phyloP scores from a whole-genome alignment of 192 early-diverging fungal genomes.

The Umbelopsis sp. region DNA sequence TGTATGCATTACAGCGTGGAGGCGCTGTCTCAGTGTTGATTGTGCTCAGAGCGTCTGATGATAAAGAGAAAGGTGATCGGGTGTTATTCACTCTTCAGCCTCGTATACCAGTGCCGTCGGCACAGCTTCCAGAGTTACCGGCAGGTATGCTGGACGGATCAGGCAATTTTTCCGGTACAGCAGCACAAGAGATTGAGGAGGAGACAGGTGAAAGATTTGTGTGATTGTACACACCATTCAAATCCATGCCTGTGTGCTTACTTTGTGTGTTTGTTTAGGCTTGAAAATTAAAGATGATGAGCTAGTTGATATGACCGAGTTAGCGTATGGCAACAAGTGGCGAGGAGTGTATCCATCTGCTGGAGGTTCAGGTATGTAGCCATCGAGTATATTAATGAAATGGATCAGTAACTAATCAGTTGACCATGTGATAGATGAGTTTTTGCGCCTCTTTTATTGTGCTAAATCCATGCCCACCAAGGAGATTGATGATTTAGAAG shows the following conservation, averaged over 20 bases:
- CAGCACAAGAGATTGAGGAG: conserved; percentile 79
- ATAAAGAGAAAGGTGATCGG: conserved; percentile 46
- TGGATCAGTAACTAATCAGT: background rate
- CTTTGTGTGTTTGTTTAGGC: conserved; percentile 10
- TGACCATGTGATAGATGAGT: conserved; percentile 51
- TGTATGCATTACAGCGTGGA: conserved; percentile 55
- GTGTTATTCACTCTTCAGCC: conserved; percentile 78
- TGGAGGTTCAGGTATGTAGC: conserved; percentile 60
- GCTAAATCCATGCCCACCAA: conserved; percentile 52
- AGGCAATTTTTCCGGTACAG: conserved; percentile 74
- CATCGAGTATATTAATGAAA: background rate
- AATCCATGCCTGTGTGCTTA: too few species aligned
- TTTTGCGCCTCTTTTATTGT: conserved; percentile 70
- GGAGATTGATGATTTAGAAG: conserved; percentile 63
- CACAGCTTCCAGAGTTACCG: conserved; percentile 73
- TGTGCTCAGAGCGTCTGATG: conserved; percentile 52
- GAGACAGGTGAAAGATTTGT: conserved; percentile 63
- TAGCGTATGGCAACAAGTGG: conserved; percentile 50
- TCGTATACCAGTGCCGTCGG: conserved; percentile 63
- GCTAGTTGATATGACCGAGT: conserved; percentile 67
- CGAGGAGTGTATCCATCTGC: conserved; percentile 71
- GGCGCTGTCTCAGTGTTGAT: conserved; percentile 74
- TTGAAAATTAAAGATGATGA: conserved; percentile 60
- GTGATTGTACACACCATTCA: background rate
- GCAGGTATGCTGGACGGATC: conserved; percentile 86